These are phyloP conservation scores for Vachellia pachyceras DNA, from an alignment of 306 rosid genomes.

Conservation along the genomic window DNA sequence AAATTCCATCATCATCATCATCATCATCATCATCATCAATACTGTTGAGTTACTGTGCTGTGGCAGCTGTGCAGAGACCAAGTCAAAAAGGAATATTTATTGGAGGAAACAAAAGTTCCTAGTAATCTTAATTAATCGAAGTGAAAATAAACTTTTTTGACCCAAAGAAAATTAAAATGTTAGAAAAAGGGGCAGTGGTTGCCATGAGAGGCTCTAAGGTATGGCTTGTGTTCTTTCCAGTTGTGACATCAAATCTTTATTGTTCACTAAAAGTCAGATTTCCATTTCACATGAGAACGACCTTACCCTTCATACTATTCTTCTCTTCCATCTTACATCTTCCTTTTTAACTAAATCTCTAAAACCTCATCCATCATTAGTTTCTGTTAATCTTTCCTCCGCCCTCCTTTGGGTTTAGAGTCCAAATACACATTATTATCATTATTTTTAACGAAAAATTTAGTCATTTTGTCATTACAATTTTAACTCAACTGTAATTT, in stretches of 20 bases:
- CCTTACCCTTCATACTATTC: neutral
- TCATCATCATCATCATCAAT: no score
- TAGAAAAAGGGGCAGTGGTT: neutral
- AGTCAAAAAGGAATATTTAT: neutral
- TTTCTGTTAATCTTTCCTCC: no score
- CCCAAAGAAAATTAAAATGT: neutral
- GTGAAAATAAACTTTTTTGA: neutral
- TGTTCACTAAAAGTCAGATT: slow-evolving; percentile 12
- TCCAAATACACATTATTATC: no score
- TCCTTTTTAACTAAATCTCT: no score
- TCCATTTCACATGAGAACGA: slow-evolving; percentile 8
- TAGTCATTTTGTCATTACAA: no score
- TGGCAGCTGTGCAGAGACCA: neutral
- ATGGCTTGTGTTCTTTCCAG: slow-evolving; percentile 10
- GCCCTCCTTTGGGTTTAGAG: no score
- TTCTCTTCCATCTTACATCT: neutral
- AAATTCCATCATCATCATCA: no score
- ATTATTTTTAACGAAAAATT: no score
- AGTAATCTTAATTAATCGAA: neutral
- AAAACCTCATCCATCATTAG: no score
- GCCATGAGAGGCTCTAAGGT: neutral
- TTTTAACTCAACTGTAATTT: no score
- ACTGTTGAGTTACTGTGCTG: no score
- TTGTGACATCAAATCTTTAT: slow-evolving; percentile 17
- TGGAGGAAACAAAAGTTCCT: neutral